Evolutionary conservation across 1,284 basidiomycete species (phyloP).

Genomic region (Ustilago loliicola): DNA sequence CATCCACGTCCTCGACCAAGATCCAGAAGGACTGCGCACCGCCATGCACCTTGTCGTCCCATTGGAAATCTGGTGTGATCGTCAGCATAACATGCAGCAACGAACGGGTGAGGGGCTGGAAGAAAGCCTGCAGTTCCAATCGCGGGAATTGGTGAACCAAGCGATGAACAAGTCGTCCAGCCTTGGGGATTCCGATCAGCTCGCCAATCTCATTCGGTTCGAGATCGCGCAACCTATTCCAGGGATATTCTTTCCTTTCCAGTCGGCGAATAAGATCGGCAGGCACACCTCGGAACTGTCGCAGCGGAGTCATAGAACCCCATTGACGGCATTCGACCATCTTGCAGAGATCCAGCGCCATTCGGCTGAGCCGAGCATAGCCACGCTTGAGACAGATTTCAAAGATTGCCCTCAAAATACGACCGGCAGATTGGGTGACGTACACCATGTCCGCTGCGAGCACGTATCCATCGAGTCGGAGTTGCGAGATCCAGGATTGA

Average conservation of each 20-base stretch:
- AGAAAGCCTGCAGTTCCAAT: slow-evolving; percentile 78
- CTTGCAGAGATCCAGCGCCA: slow-evolving; percentile 94
- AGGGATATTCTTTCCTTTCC: slow-evolving; percentile 89
- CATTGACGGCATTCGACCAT: slow-evolving; percentile 87
- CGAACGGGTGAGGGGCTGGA: slow-evolving; percentile 65
- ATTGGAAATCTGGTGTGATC: slow-evolving; percentile 94
- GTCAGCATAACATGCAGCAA: slow-evolving; percentile 67
- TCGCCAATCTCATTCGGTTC: slow-evolving; percentile 77
- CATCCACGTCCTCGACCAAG: slow-evolving; percentile 95
- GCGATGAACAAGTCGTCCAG: slow-evolving; percentile 90
- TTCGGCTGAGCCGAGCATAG: slow-evolving; percentile 94
- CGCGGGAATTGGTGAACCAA: slow-evolving; percentile 97
- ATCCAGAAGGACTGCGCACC: slow-evolving; percentile 88
- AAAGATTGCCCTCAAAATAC: slow-evolving; percentile 95
- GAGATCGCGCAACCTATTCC: slow-evolving; percentile 64
- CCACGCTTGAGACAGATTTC: slow-evolving; percentile 98
- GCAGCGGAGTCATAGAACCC: slow-evolving; percentile 95
- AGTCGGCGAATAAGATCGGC: slow-evolving; percentile 92
- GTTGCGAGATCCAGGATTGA: slow-evolving; percentile 93
- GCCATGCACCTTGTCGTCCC: slow-evolving; percentile 95
- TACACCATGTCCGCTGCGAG: slow-evolving; percentile 99
- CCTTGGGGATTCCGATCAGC: slow-evolving; percentile 87
- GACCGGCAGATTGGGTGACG: slow-evolving; percentile 73
- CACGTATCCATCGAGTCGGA: slow-evolving; percentile 95
- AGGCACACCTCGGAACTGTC: slow-evolving; percentile 89